phyloP scores from a whole-genome alignment of 306 rosid species.

The Trifolium fragiferum region DNA sequence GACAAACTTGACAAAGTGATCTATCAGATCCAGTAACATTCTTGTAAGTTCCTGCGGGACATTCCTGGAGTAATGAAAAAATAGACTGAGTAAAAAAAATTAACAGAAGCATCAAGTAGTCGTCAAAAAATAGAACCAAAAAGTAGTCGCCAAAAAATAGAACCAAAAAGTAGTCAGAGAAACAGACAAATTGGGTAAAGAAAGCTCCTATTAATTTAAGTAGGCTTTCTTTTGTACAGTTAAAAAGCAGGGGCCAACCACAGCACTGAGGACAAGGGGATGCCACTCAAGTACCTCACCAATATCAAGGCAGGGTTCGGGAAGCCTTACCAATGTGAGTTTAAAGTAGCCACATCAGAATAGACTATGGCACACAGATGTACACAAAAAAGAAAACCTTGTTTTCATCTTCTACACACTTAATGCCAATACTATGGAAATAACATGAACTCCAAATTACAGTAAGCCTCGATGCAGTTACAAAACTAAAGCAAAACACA shows the following conservation, averaged over 20 bases:
- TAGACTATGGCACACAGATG: constrained; percentile 12
- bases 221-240: constrained; percentile 24
- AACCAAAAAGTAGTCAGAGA: constrained; percentile 32
- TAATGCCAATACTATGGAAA: constrained; percentile 2
- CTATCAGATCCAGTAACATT: constrained; percentile 83
- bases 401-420: constrained; percentile 17
- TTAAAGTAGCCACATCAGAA: constrained; percentile 23
- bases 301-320: neutral
- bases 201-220: constrained; percentile 22
- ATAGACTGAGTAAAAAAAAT: constrained; percentile 27
- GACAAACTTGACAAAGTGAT: constrained; percentile 79
- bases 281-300: constrained; percentile 23
- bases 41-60: constrained; percentile 95
- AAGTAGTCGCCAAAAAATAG: constrained; percentile 34
- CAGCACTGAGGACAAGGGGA: neutral
- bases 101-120: constrained; percentile 34
- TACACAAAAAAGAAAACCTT: constrained; percentile 2
- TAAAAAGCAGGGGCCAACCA: constrained; percentile 29
- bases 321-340: constrained; percentile 13
- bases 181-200: constrained; percentile 17
- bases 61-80: constrained; percentile 67
- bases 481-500: constrained; percentile 2
- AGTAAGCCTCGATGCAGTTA: constrained; percentile 6
- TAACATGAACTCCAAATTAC: neutral
- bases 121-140: constrained; percentile 32